These are phyloP conservation scores for Conticribra weissflogii DNA, from an alignment of 108 stramenopile genomes.

Conservation along the genomic window DNA sequence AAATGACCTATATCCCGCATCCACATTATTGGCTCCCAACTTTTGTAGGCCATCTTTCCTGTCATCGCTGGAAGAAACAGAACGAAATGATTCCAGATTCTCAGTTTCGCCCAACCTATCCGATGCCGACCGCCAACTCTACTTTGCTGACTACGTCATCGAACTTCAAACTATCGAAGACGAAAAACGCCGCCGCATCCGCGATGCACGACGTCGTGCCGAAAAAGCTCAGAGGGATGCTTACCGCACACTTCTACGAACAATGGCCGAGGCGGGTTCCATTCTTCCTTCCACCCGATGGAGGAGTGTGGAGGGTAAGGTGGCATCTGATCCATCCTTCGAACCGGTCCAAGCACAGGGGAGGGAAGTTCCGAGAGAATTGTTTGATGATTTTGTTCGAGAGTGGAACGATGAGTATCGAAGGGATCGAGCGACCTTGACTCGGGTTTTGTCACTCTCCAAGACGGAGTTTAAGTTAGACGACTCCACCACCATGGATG, in stretches of 20 bases:
- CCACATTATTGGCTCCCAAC: not conserved
- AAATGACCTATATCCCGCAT: not conserved
- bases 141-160: slow-evolving; percentile 78
- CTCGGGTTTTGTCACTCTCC: slow-evolving; percentile 35
- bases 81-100: slow-evolving; percentile 63
- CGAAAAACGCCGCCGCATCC: slow-evolving; percentile 77
- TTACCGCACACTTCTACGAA: slow-evolving; percentile 47
- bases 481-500: slow-evolving; percentile 45
- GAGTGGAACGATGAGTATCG: slow-evolving; percentile 76
- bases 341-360: slow-evolving; percentile 63
- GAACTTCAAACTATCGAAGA: slow-evolving; percentile 79
- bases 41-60: slow-evolving; percentile 58
- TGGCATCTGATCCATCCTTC: slow-evolving; percentile 54
- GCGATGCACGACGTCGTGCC: slow-evolving; percentile 71
- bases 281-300: slow-evolving; percentile 65
- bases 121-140: slow-evolving; percentile 73
- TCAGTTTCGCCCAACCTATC: slow-evolving; percentile 51
- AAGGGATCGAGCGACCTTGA: slow-evolving; percentile 58
- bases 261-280: slow-evolving; percentile 57
- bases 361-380: slow-evolving; percentile 63
- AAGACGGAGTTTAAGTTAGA: slow-evolving; percentile 42
- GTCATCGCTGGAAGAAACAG: slow-evolving; percentile 47
- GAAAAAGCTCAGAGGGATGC: slow-evolving; percentile 84
- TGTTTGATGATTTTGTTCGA: slow-evolving; percentile 82
- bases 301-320: slow-evolving; percentile 58